Evolutionary conservation across 139 green algal species (phyloP).

Genomic region (Edaphochlamys debaryana): DNA sequence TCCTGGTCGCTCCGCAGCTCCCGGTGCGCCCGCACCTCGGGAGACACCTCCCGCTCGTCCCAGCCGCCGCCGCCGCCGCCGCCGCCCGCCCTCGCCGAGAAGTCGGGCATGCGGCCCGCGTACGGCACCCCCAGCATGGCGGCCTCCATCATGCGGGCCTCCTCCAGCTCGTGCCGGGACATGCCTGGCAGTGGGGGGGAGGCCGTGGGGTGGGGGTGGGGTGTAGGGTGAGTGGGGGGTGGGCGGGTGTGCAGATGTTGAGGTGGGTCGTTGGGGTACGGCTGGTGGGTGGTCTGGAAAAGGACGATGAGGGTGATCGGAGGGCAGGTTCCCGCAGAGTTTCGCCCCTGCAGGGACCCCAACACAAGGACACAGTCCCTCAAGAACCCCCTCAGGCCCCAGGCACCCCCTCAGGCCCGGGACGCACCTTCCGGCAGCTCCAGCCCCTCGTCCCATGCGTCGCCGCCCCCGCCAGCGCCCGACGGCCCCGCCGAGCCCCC

Average conservation of each 20-base stretch:
- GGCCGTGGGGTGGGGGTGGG: not conserved
- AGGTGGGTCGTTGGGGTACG: too few species aligned
- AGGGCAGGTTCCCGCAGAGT: too few species aligned
- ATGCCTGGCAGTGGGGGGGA: constrained; percentile 10
- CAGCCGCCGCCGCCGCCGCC: constrained; percentile 3
- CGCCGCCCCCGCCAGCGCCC: not conserved
- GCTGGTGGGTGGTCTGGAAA: too few species aligned
- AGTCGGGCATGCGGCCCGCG: constrained; percentile 63
- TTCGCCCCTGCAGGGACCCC: too few species aligned
- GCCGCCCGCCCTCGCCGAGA: not conserved
- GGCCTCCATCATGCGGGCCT: constrained; percentile 86
- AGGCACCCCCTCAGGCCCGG: too few species aligned
- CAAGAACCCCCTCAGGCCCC: too few species aligned
- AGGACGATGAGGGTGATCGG: too few species aligned
- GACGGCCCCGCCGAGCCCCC: not conserved
- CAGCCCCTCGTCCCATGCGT: not conserved
- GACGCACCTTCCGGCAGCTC: constrained; percentile 30
- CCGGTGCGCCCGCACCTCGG: constrained; percentile 46
- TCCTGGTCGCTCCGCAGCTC: constrained; percentile 79
- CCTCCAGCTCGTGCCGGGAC: constrained; percentile 62
- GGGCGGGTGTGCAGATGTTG: too few species aligned
- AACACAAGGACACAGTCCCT: too few species aligned
- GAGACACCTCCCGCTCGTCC: not conserved
- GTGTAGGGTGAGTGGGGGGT: too few species aligned
- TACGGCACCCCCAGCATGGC: constrained; percentile 85